Evolutionary conservation across 2,329 filamentous ascomycete species (phyloP).

Genomic region (Trichoderma breve): DNA sequence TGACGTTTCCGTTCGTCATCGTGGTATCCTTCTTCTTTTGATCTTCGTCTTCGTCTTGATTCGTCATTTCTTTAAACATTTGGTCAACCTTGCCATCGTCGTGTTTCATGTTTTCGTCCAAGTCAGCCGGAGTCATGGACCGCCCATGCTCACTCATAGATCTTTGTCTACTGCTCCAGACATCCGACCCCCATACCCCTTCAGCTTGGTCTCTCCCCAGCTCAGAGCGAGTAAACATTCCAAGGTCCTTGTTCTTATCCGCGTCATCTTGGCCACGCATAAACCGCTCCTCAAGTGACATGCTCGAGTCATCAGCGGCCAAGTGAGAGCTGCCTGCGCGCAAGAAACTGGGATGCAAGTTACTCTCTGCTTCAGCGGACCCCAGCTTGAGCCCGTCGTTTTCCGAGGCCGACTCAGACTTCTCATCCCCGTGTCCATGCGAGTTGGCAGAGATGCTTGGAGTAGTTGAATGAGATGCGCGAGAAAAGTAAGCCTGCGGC

Average conservation of each 20-base stretch:
- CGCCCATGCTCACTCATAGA: conserved; percentile 30
- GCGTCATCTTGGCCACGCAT: conserved; percentile 46
- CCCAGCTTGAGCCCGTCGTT: conserved; percentile 35
- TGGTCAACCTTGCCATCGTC: conserved; percentile 51
- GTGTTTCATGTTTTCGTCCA: conserved; percentile 35
- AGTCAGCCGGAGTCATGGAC: conserved; percentile 29
- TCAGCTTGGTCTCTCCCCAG: conserved; percentile 50
- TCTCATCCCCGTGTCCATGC: conserved; percentile 32
- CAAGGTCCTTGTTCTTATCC: conserved; percentile 51
- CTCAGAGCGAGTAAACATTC: conserved; percentile 52
- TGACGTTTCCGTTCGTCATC: conserved; percentile 35
- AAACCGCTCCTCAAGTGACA: conserved; percentile 52
- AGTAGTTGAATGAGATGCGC: conserved; percentile 21
- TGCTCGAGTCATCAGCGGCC: conserved; percentile 38
- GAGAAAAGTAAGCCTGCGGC: conserved; percentile 28
- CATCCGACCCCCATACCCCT: conserved; percentile 49
- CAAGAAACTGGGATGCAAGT: conserved; percentile 45
- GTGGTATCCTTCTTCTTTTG: conserved; percentile 36
- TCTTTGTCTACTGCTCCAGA: conserved; percentile 42
- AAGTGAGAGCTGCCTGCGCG: conserved; percentile 44
- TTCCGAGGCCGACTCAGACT: conserved; percentile 27
- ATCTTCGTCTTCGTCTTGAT: conserved; percentile 50
- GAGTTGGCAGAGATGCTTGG: conserved; percentile 25
- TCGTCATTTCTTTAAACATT: conserved; percentile 57
- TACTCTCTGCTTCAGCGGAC: conserved; percentile 40